Evolutionary conservation across 345 rosid genomes (phyloP).

Genomic region (Aurinia saxatilis): DNA sequence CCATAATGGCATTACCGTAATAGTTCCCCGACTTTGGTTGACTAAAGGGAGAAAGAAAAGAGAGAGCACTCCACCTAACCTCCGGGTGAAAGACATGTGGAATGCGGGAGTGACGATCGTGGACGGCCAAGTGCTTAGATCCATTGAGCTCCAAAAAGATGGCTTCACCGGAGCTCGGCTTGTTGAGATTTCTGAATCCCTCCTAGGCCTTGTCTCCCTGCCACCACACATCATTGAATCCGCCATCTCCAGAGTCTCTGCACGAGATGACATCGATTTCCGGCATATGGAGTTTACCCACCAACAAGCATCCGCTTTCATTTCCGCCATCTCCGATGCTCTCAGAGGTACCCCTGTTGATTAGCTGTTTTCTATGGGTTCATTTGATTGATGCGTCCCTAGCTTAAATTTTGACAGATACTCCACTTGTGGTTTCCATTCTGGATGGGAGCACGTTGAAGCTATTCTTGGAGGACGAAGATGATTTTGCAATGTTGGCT

Average conservation of each 20-base stretch:
- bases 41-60: too few relatives aligned
- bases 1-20: too few relatives aligned
- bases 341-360: slow-evolving; percentile 54
- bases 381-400: too few relatives aligned
- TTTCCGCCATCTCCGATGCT: slow-evolving; percentile 54
- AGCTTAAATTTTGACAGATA: slow-evolving; percentile 34
- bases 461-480: slow-evolving; percentile 71
- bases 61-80: too few relatives aligned
- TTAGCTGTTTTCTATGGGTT: neutral
- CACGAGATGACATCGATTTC: slow-evolving; percentile 35
- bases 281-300: slow-evolving; percentile 22
- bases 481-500: slow-evolving; percentile 91
- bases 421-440: slow-evolving; percentile 56
- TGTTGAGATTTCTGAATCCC: slow-evolving; percentile 52
- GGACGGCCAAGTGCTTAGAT: slow-evolving; percentile 63
- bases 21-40: too few relatives aligned
- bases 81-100: slow-evolving; percentile 60
- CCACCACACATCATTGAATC: slow-evolving; percentile 47
- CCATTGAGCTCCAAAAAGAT: slow-evolving; percentile 31
- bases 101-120: slow-evolving; percentile 51
- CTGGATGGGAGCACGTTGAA: slow-evolving; percentile 64
- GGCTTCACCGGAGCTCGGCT: slow-evolving; percentile 51
- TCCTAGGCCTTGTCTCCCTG: slow-evolving; percentile 53
- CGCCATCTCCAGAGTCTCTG: slow-evolving; percentile 41
- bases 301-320: slow-evolving; percentile 42